Evolutionary conservation across 768 basidiomycete species (phyloP).

Genomic region (Gloeopeniophorella convolvens): DNA sequence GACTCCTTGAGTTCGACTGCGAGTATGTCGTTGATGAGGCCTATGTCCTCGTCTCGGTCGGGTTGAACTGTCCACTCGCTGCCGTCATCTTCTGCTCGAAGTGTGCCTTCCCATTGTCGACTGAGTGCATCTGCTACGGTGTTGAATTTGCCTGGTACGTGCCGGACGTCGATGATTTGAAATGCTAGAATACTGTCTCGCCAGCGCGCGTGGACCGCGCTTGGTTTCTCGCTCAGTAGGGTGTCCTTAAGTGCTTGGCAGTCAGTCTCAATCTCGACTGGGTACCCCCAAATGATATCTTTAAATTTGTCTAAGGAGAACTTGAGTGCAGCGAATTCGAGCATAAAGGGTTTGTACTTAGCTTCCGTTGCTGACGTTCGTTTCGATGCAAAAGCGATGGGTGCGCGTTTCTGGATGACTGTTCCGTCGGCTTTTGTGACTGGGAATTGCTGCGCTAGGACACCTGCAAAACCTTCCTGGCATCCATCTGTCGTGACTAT

Average conservation of each 20-base stretch:
- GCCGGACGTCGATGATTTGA: constrained; percentile 23
- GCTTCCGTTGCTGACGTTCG: constrained; percentile 29
- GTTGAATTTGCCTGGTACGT: constrained; percentile 21
- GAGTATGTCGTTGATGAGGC: constrained; percentile 19
- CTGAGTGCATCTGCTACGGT: constrained; percentile 27
- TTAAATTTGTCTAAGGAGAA: constrained; percentile 23
- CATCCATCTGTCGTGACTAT: constrained; percentile 32
- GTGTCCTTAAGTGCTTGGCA: constrained; percentile 32
- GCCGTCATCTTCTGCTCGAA: constrained; percentile 12
- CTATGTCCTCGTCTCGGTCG: constrained; percentile 25
- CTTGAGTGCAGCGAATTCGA: constrained; percentile 35
- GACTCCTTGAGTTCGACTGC: background rate
- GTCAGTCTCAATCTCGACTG: constrained; percentile 32
- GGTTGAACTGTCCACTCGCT: constrained; percentile 24
- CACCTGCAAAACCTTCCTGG: constrained; percentile 30
- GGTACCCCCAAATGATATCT: constrained; percentile 21
- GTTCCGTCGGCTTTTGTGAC: constrained; percentile 21
- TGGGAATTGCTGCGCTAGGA: constrained; percentile 26
- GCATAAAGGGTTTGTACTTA: constrained; percentile 29
- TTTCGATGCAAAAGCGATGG: constrained; percentile 32
- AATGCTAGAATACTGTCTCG: constrained; percentile 28
- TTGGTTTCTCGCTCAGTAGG: constrained; percentile 26
- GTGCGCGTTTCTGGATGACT: constrained; percentile 22
- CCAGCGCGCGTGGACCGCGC: constrained; percentile 30
- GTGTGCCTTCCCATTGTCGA: constrained; percentile 14